Conservation (phyloP, 2,329 filamentous ascomycete species). For the Exophiala lecanii-corni region DNA sequence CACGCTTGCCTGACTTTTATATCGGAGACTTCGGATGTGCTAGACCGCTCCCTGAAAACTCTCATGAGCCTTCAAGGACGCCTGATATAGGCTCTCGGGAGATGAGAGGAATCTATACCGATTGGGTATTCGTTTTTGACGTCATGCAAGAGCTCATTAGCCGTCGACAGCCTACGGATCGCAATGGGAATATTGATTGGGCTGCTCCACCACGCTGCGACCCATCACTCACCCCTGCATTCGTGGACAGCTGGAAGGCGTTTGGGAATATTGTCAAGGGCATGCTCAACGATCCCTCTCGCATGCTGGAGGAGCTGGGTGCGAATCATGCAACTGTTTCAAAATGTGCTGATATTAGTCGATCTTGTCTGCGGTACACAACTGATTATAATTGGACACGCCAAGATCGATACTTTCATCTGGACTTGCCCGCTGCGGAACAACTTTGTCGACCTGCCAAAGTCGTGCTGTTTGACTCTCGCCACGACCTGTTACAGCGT, state of each 20-base stretch:
- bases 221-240: not conserved
- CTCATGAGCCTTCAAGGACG: not conserved
- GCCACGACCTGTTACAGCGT: not conserved
- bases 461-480: not conserved
- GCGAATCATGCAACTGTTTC: not conserved
- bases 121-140: not conserved
- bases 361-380: not conserved
- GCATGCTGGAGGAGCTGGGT: slow-evolving; percentile 5
- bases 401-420: not conserved
- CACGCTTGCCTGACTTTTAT: slow-evolving; percentile 8
- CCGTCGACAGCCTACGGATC: not conserved
- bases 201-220: not conserved
- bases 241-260: not conserved
- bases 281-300: slow-evolving; percentile 4
- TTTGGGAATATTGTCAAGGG: not conserved
- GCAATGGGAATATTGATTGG: no score
- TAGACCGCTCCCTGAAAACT: not conserved
- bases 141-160: not conserved
- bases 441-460: not conserved
- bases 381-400: not conserved
- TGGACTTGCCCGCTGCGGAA: not conserved
- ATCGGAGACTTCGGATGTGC: slow-evolving; percentile 11
- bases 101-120: not conserved
- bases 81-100: no score
- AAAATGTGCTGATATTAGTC: not conserved